These are phyloP conservation scores for Claviceps sorghi DNA, from an alignment of 2,329 filamentous ascomycete species.

Conservation along the genomic window DNA sequence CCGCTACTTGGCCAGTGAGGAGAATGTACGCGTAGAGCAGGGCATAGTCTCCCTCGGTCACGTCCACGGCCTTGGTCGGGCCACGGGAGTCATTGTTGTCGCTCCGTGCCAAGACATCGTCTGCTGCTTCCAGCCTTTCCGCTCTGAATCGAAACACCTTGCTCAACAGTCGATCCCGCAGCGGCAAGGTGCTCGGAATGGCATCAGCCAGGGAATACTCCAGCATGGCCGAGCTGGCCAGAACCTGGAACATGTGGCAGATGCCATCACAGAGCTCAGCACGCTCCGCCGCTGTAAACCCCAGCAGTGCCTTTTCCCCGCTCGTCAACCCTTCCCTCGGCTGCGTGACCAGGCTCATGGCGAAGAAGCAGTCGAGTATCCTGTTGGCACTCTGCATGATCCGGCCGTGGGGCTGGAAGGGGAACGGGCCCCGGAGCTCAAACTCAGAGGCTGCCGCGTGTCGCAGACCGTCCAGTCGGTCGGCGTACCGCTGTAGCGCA, in stretches of 20 bases:
- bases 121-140: slow-evolving; percentile 24
- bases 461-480: slow-evolving; percentile 55
- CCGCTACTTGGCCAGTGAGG: slow-evolving; percentile 46
- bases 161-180: slow-evolving; percentile 62
- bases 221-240: slow-evolving; percentile 76
- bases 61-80: slow-evolving; percentile 9
- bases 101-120: neutral
- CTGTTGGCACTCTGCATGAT: slow-evolving; percentile 63
- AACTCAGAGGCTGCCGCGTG: slow-evolving; percentile 61
- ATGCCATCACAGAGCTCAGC: slow-evolving; percentile 68
- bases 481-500: slow-evolving; percentile 60
- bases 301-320: slow-evolving; percentile 62
- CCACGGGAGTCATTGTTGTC: neutral
- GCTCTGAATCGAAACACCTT: slow-evolving; percentile 74
- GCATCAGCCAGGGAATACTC: slow-evolving; percentile 79
- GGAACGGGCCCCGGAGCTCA: slow-evolving; percentile 70
- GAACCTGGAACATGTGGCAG: slow-evolving; percentile 65
- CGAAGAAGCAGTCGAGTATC: slow-evolving; percentile 78
- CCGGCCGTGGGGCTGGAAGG: slow-evolving; percentile 49
- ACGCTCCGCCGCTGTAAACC: slow-evolving; percentile 64
- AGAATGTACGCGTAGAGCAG: slow-evolving; percentile 79
- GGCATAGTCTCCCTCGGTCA: slow-evolving; percentile 65
- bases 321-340: slow-evolving; percentile 58
- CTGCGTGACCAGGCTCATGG: slow-evolving; percentile 78
- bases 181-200: slow-evolving; percentile 61